These are phyloP conservation scores for Clarireedia homoeocarpa DNA, from an alignment of 2,329 filamentous ascomycete species.

Conservation along the genomic window DNA sequence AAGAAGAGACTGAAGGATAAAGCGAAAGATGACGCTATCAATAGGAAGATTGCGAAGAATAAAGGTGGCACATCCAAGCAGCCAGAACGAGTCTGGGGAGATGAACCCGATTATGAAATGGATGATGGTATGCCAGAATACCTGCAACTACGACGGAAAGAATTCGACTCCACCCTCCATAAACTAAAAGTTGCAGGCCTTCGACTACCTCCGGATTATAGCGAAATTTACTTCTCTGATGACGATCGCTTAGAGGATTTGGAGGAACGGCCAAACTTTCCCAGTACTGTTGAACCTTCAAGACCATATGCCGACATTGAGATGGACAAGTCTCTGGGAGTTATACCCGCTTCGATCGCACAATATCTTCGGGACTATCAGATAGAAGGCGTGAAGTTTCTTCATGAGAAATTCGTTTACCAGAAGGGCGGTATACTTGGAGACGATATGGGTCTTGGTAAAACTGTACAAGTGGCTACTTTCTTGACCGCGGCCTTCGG, in stretches of 20 bases:
- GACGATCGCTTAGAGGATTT: slow-evolving; percentile 54
- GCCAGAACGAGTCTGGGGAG: slow-evolving; percentile 23
- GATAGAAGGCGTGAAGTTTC: slow-evolving; percentile 72
- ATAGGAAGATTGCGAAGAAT: slow-evolving; percentile 19
- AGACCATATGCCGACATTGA: slow-evolving; percentile 67
- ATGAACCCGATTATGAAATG: slow-evolving; percentile 24
- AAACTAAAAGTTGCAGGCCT: slow-evolving; percentile 60
- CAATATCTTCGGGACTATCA: slow-evolving; percentile 93
- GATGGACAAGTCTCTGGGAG: slow-evolving; percentile 65
- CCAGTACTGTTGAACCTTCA: slow-evolving; percentile 52
- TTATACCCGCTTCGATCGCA: slow-evolving; percentile 82
- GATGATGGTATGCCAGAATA: slow-evolving; percentile 57
- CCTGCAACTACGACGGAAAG: slow-evolving; percentile 55
- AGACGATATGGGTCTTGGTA: slow-evolving; percentile 95
- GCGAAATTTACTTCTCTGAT: slow-evolving; percentile 69
- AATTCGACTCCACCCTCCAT: slow-evolving; percentile 57
- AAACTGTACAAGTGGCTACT: slow-evolving; percentile 91
- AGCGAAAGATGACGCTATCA: slow-evolving; percentile 32
- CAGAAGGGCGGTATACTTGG: slow-evolving; percentile 74
- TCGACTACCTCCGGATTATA: slow-evolving; percentile 68
- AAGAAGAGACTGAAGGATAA: slow-evolving; percentile 39
- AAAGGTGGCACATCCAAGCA: slow-evolving; percentile 16
- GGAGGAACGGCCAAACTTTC: slow-evolving; percentile 63
- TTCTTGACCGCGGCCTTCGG: slow-evolving; percentile 90
- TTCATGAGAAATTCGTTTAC: slow-evolving; percentile 84